These are phyloP conservation scores for Hortiboletus campestris DNA, from an alignment of 768 basidiomycete genomes.

Conservation along the genomic window DNA sequence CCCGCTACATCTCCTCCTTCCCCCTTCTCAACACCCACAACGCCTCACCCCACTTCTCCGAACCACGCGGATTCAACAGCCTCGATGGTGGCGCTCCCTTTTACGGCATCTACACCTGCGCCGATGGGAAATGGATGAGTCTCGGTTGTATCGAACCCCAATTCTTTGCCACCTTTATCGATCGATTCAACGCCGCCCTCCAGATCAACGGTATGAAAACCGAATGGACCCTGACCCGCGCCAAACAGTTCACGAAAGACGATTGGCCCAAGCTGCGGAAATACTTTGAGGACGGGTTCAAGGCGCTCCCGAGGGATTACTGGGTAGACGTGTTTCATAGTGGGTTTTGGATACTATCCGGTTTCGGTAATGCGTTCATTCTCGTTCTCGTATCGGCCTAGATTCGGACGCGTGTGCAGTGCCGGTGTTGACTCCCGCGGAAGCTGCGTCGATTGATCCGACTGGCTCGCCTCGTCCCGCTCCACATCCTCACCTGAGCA, in stretches of 20 bases:
- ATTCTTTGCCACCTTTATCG: slow-evolving; percentile 65
- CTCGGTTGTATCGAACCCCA: slow-evolving; percentile 74
- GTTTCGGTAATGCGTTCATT: not conserved
- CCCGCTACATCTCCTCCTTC: slow-evolving; percentile 74
- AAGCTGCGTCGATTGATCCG: slow-evolving; percentile 50
- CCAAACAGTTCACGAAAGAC: slow-evolving; percentile 42
- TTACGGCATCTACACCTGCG: slow-evolving; percentile 71
- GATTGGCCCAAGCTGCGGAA: slow-evolving; percentile 57
- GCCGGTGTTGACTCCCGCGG: slow-evolving; percentile 62
- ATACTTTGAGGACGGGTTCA: slow-evolving; percentile 67
- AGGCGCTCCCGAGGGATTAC: slow-evolving; percentile 55
- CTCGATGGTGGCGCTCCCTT: slow-evolving; percentile 80
- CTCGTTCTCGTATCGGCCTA: slow-evolving; percentile 23
- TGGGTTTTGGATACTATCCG: slow-evolving; percentile 17
- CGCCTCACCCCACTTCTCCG: slow-evolving; percentile 37
- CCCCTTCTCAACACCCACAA: slow-evolving; percentile 50
- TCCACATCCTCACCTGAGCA: slow-evolving; percentile 50
- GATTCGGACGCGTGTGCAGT: slow-evolving; percentile 71
- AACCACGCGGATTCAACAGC: slow-evolving; percentile 52
- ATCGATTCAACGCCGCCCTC: slow-evolving; percentile 50
- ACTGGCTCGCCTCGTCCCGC: slow-evolving; percentile 40
- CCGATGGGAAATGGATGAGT: slow-evolving; percentile 72
- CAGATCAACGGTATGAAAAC: slow-evolving; percentile 39
- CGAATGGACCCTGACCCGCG: slow-evolving; percentile 55
- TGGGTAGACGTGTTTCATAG: slow-evolving; percentile 72